These are phyloP conservation scores for Cyberlindnera amylophila DNA, from an alignment of 805 yeast genomes.

Conservation along the genomic window DNA sequence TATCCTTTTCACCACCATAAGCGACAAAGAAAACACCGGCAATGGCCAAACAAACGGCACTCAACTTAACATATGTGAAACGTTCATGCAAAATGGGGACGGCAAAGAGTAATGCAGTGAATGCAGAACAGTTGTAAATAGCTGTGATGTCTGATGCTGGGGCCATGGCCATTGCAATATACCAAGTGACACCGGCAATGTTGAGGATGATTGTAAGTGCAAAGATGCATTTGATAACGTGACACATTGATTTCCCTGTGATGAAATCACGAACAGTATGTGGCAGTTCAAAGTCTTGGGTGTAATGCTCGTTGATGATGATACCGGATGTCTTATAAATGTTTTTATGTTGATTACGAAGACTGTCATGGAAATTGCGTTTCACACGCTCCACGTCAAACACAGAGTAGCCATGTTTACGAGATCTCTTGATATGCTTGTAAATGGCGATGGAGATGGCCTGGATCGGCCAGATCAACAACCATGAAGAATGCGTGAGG, in stretches of 20 bases:
- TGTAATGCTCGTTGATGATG: slow-evolving; percentile 15
- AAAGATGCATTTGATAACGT: slow-evolving; percentile 41
- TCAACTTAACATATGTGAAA: slow-evolving; percentile 57
- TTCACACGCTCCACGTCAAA: slow-evolving; percentile 15
- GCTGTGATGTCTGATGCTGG: slow-evolving; percentile 88
- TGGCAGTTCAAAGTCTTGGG: slow-evolving; percentile 18
- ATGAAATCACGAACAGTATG: slow-evolving; percentile 12
- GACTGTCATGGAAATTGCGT: slow-evolving; percentile 32
- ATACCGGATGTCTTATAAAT: slow-evolving; percentile 33
- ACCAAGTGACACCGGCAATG: slow-evolving; percentile 82
- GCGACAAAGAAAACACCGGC: slow-evolving; percentile 78
- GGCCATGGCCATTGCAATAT: slow-evolving; percentile 73
- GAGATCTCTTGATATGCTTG: slow-evolving; percentile 36
- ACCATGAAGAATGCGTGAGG: slow-evolving; percentile 78
- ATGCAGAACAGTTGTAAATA: slow-evolving; percentile 85
- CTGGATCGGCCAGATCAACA: slow-evolving; percentile 69
- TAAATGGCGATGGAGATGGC: slow-evolving; percentile 43
- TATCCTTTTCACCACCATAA: slow-evolving; percentile 47
- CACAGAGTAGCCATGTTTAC: slow-evolving; percentile 9
- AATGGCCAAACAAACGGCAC: slow-evolving; percentile 69
- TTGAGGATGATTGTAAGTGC: slow-evolving; percentile 57
- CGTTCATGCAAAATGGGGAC: slow-evolving; percentile 67
- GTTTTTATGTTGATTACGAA: slow-evolving; percentile 41
- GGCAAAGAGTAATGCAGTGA: slow-evolving; percentile 82
- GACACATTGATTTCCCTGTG: slow-evolving; percentile 23